phyloP scores from a whole-genome alignment of 208 protist genomes.

The Herpetomonas muscarum region DNA sequence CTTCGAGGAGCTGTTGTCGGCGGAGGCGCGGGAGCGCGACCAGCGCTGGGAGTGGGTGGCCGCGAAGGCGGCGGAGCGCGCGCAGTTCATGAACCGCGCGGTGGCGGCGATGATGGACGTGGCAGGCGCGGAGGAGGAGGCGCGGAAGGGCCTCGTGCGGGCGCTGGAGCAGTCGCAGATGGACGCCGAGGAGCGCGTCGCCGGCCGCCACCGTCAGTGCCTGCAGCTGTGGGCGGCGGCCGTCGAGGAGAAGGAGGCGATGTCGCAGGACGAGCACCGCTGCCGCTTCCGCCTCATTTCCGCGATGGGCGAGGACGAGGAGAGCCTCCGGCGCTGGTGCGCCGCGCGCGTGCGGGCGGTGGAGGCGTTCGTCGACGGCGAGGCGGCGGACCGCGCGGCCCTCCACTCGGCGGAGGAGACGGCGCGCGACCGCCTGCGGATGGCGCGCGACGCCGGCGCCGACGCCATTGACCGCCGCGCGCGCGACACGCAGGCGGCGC shows the following conservation, averaged over 20 bases:
- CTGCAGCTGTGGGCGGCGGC: conserved; percentile 14
- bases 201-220: conserved; percentile 10
- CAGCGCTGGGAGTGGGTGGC: conserved; percentile 24
- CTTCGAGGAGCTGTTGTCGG: conserved; percentile 14
- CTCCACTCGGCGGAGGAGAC: conserved; percentile 15
- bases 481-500: conserved; percentile 10
- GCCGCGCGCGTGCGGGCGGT: conserved; percentile 12
- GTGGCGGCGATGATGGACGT: conserved; percentile 9
- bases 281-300: conserved; percentile 36
- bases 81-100: conserved; percentile 9
- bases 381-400: conserved; percentile 9
- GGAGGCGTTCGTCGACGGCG: conserved; percentile 12
- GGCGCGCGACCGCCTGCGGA: conserved; percentile 19
- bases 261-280: conserved; percentile 35
- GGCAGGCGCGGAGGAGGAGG: conserved; percentile 28
- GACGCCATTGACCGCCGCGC: conserved; percentile 4
- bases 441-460: conserved; percentile 6
- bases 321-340: conserved; percentile 26
- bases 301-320: conserved; percentile 34
- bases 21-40: conserved; percentile 38
- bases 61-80: conserved; percentile 15
- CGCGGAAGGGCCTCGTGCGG: conserved; percentile 9
- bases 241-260: conserved; percentile 15
- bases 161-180: conserved; percentile 24
- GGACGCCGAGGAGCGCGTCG: conserved; percentile 17